Evolutionary conservation across 73 alveolate species (phyloP).

Genomic region (Tetrahymena borealis): DNA sequence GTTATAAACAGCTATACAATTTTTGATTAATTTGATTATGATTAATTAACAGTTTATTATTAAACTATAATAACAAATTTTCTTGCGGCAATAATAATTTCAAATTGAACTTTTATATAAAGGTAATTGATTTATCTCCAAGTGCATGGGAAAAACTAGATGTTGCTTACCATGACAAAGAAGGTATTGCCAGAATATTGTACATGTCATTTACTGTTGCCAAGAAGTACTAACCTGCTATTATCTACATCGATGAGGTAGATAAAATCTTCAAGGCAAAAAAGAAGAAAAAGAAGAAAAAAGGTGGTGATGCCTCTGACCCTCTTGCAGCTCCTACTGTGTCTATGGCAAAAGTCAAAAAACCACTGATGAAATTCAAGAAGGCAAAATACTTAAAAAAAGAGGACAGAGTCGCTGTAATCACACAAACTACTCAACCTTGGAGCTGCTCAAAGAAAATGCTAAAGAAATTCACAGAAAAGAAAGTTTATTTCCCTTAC

Average conservation of each 20-base stretch:
- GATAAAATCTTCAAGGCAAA: slow-evolving; percentile 76
- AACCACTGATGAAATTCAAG: slow-evolving; percentile 39
- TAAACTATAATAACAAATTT: neutral
- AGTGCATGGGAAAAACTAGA: slow-evolving; percentile 32
- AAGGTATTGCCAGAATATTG: slow-evolving; percentile 59
- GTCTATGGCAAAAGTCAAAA: slow-evolving; percentile 40
- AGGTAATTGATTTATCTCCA: slow-evolving; percentile 78
- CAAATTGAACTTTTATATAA: neutral
- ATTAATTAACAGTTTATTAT: too few relatives aligned
- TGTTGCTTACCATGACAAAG: slow-evolving; percentile 49
- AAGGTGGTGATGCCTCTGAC: slow-evolving; percentile 22
- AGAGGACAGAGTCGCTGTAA: slow-evolving; percentile 57
- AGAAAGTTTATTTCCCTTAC: slow-evolving; percentile 77
- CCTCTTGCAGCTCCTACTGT: slow-evolving; percentile 35
- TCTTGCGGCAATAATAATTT: neutral
- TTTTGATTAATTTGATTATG: too few relatives aligned
- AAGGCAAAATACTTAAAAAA: slow-evolving; percentile 50
- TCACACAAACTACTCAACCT: slow-evolving; percentile 78
- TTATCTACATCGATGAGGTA: slow-evolving; percentile 81
- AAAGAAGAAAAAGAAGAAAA: slow-evolving; percentile 55
- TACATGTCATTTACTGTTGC: slow-evolving; percentile 74
- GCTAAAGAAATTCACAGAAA: slow-evolving; percentile 69
- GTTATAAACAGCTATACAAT: too few relatives aligned
- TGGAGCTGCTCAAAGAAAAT: slow-evolving; percentile 66
- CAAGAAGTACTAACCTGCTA: slow-evolving; percentile 74